A percentile compares a stretch with the other conserved stretches of the same genome.
These are phyloP conservation scores for Rhizopus sp. DNA, from an alignment of 371 early-diverging fungal genomes.

Conservation along the genomic window DNA sequence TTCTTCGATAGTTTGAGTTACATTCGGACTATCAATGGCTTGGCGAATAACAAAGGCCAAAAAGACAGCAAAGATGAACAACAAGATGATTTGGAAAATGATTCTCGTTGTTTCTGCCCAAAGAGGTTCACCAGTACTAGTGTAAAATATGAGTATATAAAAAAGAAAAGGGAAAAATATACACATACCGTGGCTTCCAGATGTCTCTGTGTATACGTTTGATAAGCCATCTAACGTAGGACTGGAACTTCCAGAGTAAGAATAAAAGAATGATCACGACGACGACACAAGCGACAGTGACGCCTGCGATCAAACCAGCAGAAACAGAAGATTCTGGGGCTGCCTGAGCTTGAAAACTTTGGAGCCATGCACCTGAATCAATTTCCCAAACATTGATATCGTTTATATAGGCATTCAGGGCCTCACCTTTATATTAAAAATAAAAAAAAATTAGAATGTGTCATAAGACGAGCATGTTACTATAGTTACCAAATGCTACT, in stretches of 20 bases:
- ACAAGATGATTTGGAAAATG: conserved; percentile 39
- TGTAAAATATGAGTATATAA: conserved; percentile 1
- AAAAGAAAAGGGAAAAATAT: neutral
- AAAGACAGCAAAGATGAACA: conserved; percentile 44
- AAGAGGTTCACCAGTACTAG: conserved; percentile 49
- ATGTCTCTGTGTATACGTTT: conserved; percentile 44
- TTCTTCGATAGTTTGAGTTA: conserved; percentile 42
- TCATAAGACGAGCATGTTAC: neutral
- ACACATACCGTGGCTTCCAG: conserved; percentile 47
- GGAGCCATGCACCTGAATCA: conserved; percentile 30
- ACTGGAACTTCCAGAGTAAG: conserved; percentile 47
- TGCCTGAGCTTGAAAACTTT: conserved; percentile 21
- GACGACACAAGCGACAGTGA: conserved; percentile 38
- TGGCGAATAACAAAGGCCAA: conserved; percentile 50
- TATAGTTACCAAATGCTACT: conserved; percentile 44
- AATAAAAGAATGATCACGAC: conserved; percentile 37
- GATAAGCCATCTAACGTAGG: conserved; percentile 39
- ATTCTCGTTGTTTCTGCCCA: conserved; percentile 55
- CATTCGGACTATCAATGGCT: conserved; percentile 47
- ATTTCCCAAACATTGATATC: conserved; percentile 44
- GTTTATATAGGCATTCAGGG: conserved; percentile 40
- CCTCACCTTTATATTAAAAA: conserved; percentile 22
- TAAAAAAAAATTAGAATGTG: neutral
- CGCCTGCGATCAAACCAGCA: conserved; percentile 48
- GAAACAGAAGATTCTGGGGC: conserved; percentile 24